phyloP scores from a whole-genome alignment of 768 basidiomycete species.

The Collybia nuda region DNA sequence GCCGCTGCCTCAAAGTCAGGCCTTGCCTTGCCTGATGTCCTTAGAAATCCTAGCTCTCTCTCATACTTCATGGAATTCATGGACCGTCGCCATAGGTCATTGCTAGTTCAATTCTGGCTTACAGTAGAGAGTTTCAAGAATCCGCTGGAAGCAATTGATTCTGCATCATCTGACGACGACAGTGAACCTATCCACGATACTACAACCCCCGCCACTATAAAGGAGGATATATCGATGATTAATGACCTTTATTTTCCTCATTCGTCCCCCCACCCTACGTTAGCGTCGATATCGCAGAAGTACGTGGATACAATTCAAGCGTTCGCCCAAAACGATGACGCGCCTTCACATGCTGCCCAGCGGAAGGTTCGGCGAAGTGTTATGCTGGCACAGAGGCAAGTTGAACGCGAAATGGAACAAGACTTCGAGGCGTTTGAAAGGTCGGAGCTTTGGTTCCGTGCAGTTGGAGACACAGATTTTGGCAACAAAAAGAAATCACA shows the following conservation, averaged over 20 bases:
- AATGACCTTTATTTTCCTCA: constrained; percentile 83
- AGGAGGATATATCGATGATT: constrained; percentile 89
- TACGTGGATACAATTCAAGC: constrained; percentile 68
- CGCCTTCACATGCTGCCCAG: constrained; percentile 39
- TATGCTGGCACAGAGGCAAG: constrained; percentile 80
- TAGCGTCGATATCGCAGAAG: constrained; percentile 66
- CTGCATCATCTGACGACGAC: constrained; percentile 63
- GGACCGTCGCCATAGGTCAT: constrained; percentile 83
- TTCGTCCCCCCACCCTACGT: constrained; percentile 52
- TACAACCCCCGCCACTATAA: constrained; percentile 58
- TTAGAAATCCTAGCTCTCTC: constrained; percentile 85
- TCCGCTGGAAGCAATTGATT: constrained; percentile 84
- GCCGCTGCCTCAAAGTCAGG: constrained; percentile 38
- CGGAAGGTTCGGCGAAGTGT: constrained; percentile 74
- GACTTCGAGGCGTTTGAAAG: constrained; percentile 88
- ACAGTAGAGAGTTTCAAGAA: constrained; percentile 98
- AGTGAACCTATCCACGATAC: constrained; percentile 53
- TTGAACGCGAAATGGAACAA: constrained; percentile 87
- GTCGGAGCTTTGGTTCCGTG: constrained; percentile 92
- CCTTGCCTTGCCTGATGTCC: constrained; percentile 72
- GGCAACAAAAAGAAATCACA: constrained; percentile 6
- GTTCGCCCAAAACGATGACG: constrained; percentile 55
- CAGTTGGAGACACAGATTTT: constrained; percentile 67
- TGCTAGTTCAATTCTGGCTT: constrained; percentile 96
- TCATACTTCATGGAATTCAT: constrained; percentile 99